phyloP scores from a whole-genome alignment of 2,329 filamentous ascomycete genomes.

The Chaetomiaceae sp. region DNA sequence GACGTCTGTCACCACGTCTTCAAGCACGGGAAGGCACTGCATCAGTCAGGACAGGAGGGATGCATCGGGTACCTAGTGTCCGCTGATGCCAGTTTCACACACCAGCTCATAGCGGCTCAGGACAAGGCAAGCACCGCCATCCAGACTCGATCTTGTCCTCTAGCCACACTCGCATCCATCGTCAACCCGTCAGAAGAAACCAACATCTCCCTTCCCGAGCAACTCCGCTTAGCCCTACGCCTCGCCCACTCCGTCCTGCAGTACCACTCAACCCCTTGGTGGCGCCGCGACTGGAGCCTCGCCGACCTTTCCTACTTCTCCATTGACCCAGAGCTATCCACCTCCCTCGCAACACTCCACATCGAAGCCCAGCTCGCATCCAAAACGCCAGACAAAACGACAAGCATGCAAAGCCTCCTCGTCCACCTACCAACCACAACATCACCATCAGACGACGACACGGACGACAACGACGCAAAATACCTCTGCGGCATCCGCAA shows the following conservation, averaged over 20 bases:
- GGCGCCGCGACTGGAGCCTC: neutral
- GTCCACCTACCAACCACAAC: neutral
- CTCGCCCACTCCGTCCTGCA: neutral
- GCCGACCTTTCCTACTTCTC: constrained; percentile 2
- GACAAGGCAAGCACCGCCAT: too few species aligned
- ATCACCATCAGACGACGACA: neutral
- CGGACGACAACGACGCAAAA: too few species aligned
- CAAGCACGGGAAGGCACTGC: too few species aligned
- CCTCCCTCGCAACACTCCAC: constrained; percentile 1
- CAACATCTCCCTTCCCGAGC: neutral
- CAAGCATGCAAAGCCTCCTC: neutral
- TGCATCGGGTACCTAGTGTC: too few species aligned
- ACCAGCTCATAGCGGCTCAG: too few species aligned
- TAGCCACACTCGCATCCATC: neutral
- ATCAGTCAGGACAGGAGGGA: too few species aligned
- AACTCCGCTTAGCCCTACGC: neutral
- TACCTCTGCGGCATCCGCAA: neutral
- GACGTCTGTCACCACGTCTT: too few species aligned
- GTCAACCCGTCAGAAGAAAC: neutral
- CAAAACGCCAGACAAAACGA: neutral
- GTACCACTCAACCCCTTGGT: constrained; percentile 4
- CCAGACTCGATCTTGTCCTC: neutral
- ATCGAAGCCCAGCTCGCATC: too few species aligned
- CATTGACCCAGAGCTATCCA: neutral
- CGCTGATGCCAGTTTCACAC: too few species aligned